A percentile compares a stretch with the other conserved stretches of the same genome.
Conservation (phyloP, 306 rosid species). For the Malus asiatica region DNA sequence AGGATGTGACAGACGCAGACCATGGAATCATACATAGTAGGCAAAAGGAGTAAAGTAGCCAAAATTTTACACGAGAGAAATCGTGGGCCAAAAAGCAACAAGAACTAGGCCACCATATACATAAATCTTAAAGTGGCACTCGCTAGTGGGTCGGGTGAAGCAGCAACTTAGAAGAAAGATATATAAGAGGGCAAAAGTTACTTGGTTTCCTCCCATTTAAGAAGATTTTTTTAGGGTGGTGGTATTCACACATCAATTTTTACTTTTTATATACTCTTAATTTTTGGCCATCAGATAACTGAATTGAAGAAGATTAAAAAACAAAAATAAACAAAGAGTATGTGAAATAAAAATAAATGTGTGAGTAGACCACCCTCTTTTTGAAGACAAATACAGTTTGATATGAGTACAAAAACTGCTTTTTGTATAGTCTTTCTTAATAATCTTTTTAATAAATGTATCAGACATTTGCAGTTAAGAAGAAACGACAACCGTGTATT, state of each 20-base stretch:
- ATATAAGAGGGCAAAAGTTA: no score
- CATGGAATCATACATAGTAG: not conserved
- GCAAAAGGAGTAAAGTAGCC: not conserved
- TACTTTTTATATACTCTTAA: no score
- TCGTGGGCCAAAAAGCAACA: conserved; percentile 3
- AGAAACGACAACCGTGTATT: no score
- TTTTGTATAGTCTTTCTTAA: not conserved
- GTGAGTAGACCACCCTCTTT: no score
- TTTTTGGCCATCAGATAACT: no score
- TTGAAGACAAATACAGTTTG: not conserved
- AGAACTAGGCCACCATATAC: not conserved
- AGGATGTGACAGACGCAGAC: conserved; percentile 10
- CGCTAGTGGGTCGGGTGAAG: not conserved
- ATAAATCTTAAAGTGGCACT: not conserved
- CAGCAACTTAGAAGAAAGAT: not conserved
- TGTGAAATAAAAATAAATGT: no score
- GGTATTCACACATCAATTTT: no score
- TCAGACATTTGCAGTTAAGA: not conserved
- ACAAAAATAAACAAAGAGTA: no score
- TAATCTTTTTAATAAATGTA: no score
- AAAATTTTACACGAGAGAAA: not conserved
- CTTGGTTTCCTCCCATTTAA: no score
- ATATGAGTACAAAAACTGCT: not conserved
- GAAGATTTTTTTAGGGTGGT: no score
- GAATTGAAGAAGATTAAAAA: no score